phyloP scores from a whole-genome alignment of 306 rosid species.

The Prunus campanulata region DNA sequence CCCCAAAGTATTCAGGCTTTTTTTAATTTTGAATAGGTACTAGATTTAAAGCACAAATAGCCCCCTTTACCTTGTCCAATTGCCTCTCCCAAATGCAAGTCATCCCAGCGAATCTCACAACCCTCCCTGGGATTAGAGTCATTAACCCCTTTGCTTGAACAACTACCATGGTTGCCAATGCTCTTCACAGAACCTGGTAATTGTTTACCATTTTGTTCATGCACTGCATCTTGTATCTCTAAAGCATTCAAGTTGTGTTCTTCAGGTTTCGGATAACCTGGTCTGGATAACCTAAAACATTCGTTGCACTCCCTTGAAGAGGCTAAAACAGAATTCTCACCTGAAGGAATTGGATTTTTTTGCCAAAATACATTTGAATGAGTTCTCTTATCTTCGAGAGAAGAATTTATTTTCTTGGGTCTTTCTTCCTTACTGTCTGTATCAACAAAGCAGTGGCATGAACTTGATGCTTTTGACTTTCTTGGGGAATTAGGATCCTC shows the following conservation, averaged over 20 bases:
- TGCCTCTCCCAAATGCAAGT: slow-evolving; percentile 57
- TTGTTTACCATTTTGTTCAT: slow-evolving; percentile 39
- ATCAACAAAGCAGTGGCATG: slow-evolving; percentile 15
- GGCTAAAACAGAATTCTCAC: slow-evolving; percentile 23
- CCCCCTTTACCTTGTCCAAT: slow-evolving; percentile 62
- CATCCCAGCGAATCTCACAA: slow-evolving; percentile 65
- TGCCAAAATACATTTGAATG: slow-evolving; percentile 19
- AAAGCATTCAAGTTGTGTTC: slow-evolving; percentile 20
- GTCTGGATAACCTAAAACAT: slow-evolving; percentile 27
- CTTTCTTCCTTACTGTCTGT: slow-evolving; percentile 29
- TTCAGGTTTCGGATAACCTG: slow-evolving; percentile 34
- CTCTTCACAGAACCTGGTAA: slow-evolving; percentile 32
- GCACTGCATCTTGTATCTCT: slow-evolving; percentile 37
- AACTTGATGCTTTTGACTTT: slow-evolving; percentile 24
- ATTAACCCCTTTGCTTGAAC: slow-evolving; percentile 48
- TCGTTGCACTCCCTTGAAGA: slow-evolving; percentile 37
- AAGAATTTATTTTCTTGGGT: slow-evolving; percentile 12
- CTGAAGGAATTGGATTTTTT: slow-evolving; percentile 19
- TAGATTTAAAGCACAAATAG: neutral
- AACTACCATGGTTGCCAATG: slow-evolving; percentile 31
- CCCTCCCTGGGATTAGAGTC: slow-evolving; percentile 41
- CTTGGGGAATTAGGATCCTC: slow-evolving; percentile 27
- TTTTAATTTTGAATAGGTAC: neutral
- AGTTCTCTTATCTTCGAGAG: slow-evolving; percentile 17
- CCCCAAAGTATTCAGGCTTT: neutral